Evolutionary conservation across 1,284 basidiomycete genomes (phyloP), one percentile per base, ranked within the genome.

Genomic region (Trametes versicolor): DNA sequence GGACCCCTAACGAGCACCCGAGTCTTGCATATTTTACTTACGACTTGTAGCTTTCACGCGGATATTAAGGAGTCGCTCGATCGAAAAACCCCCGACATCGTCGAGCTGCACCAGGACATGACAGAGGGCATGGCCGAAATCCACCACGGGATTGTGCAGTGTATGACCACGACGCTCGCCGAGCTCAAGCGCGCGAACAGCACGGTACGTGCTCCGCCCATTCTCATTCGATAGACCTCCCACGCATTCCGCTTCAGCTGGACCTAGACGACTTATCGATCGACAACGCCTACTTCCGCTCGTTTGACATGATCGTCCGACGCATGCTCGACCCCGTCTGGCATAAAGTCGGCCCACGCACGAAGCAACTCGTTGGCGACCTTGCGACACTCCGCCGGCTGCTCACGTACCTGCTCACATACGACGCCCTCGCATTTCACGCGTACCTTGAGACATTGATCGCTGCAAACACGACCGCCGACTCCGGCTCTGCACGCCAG

Each of bases 201-300:
- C 0, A 85, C 88, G 59, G 96, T 95, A 2, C 13, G 71, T 47
- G 29, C 47, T 43, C 19, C 48, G 29, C 29, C 10, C 25, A 39
- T 51, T 25, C 9, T 48, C 6, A 55, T 34, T 6, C 13, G 7
- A 29, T 27, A 23, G 1, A 21, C 32, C 12, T 15, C 27, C 32
- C 32, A 57, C 43, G 36, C 65, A 8, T 70, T 37, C 21, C 17
- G 25, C 78, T 13, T 25, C 78, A 98, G 92, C 88, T 98, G 17
- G 97, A 99, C 64, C 83, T 98, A 10, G 98, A 99, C 69, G 96
- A 99, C 70, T 83, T 98, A 64, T 97, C 88, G 6, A 87, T 99
- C 52, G 95, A 98, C 73, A 97, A 95, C 71, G 95, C 96, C 0
- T 96, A 99, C 72, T 99, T 99, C 78, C 88, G 91, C 34, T 95